Evolutionary conservation across 2,329 filamentous ascomycete species (phyloP).

Genomic region (Seiridium cupressi): DNA sequence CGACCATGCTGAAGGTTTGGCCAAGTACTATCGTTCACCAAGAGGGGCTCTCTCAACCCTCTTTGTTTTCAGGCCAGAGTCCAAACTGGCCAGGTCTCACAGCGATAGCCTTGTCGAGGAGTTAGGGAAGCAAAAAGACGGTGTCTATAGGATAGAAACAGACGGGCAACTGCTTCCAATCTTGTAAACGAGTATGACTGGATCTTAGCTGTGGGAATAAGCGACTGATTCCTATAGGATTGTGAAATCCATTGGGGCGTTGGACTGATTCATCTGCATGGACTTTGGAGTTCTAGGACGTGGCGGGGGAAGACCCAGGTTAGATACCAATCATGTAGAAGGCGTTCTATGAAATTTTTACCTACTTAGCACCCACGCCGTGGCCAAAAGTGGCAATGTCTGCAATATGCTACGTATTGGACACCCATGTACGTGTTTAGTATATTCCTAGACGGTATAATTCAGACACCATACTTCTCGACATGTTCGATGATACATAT

Average conservation of each 20-base stretch:
- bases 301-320: not conserved
- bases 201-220: too few relatives aligned
- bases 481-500: too few relatives aligned
- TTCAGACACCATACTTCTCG: too few relatives aligned
- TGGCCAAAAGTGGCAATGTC: not conserved
- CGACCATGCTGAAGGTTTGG: constrained; percentile 10
- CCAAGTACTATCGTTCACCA: constrained; percentile 20
- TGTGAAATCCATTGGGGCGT: not conserved
- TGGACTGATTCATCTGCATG: constrained; percentile 1
- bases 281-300: not conserved
- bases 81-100: not conserved
- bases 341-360: not conserved
- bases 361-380: not conserved
- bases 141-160: not conserved
- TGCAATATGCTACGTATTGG: not conserved
- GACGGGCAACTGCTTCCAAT: not conserved
- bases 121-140: not conserved
- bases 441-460: too few relatives aligned
- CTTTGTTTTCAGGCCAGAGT: constrained; percentile 8
- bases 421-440: too few relatives aligned
- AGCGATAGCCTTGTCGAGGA: not conserved
- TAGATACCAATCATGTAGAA: not conserved
- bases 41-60: constrained; percentile 27
- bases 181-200: too few relatives aligned
- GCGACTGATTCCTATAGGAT: not conserved